Conservation (phyloP, 129 eudicot genomes). For the Silybum marianum region DNA sequence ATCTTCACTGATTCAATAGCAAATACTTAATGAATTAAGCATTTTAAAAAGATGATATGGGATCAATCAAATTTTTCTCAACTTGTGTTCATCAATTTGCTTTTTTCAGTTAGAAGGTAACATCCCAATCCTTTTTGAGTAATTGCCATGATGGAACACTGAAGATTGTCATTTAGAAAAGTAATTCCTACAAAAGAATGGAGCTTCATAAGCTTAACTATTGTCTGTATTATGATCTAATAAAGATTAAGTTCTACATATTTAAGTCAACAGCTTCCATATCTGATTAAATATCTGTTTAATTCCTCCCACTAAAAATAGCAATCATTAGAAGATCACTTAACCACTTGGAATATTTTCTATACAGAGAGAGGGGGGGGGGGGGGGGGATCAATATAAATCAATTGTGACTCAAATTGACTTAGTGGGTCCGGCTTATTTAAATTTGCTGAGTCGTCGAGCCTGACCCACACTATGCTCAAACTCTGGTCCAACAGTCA, state of each 20-base stretch:
- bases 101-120: not conserved
- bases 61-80: not conserved
- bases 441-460: not conserved
- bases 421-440: not conserved
- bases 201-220: not conserved
- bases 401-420: not conserved
- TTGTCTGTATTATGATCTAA: not conserved
- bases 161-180: not conserved
- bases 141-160: not conserved
- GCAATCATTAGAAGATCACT: not conserved
- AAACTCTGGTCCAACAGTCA: not conserved
- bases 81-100: not conserved
- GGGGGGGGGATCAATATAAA: not conserved
- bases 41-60: not conserved
- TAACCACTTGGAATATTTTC: not conserved
- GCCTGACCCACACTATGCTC: not conserved
- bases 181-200: not conserved
- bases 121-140: not conserved
- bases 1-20: not conserved
- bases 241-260: slow-evolving; percentile 1
- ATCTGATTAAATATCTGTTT: not conserved
- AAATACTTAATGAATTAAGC: not conserved
- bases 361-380: no score
- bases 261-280: not conserved
- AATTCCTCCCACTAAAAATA: not conserved